Evolutionary conservation across 2,329 filamentous ascomycete species (phyloP).

Genomic region (Penicillium glabrum): DNA sequence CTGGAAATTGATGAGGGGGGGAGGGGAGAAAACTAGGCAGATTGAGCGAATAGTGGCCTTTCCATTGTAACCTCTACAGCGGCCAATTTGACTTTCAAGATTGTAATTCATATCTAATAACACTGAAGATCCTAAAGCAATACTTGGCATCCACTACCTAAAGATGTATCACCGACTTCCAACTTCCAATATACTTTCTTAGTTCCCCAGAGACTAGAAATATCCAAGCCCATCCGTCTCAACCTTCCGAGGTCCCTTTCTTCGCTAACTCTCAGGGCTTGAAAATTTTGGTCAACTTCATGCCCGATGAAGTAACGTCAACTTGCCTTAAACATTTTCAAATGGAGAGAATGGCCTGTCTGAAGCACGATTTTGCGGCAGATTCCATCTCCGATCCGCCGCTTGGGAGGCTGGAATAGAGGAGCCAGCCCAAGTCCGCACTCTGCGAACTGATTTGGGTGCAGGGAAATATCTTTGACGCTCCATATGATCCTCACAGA

Average conservation of each 20-base stretch:
- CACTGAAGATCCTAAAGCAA: not conserved
- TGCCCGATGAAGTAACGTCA: not conserved
- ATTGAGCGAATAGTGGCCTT: not conserved
- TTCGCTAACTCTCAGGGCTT: not conserved
- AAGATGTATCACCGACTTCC: no score
- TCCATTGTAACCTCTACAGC: not conserved
- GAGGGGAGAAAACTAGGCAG: not conserved
- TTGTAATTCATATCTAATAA: not conserved
- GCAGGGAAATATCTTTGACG: not conserved
- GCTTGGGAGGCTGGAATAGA: not conserved
- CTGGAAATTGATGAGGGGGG: not conserved
- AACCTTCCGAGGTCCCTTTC: not conserved
- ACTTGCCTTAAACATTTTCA: not conserved
- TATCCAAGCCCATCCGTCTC: not conserved
- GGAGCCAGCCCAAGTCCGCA: constrained; percentile 7
- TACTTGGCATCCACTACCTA: not conserved
- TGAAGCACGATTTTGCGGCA: not conserved
- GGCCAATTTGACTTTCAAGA: not conserved
- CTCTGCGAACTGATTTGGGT: not conserved
- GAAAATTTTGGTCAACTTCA: not conserved
- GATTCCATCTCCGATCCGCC: not conserved
- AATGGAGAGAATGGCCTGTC: not conserved
- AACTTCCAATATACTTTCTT: no score
- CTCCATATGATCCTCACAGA: not conserved
- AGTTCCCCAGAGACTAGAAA: not conserved